Evolutionary conservation across 345 rosid species (phyloP), one percentile per base, ranked within the genome.

Genomic region (Stellera chamaejasme): DNA sequence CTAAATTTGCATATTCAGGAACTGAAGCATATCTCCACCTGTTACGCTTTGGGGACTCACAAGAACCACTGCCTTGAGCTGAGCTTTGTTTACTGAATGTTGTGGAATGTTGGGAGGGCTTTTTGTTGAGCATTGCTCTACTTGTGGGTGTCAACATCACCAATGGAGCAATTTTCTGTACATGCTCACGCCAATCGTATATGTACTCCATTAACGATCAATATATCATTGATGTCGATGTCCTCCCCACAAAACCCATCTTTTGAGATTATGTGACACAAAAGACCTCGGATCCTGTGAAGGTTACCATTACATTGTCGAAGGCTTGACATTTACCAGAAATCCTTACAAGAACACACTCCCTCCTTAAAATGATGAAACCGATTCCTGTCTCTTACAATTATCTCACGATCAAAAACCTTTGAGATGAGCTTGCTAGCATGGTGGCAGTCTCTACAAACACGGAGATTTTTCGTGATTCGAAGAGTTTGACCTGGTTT

Each of bases 21-120:
- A 54, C 66, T 10, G 66, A 62, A 72, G 86, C 93, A 6, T 85
- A 85, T 62, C 93, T 85, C 41, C 93, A 85, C 59, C 55, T 85
- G 70, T 80, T 76, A 28, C 82, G 88, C 3, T 60, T 84, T 60
- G 85, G 79, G 42, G 85, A 82, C 69, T 82, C 88, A 5, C 85
- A 84, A 58, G 92, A 84, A 43, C 88, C 88, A n/a, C 43, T 62
- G 41, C 59, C 66, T 13, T 62, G 66, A 54, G 11, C 32, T 12
- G 59, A 39, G 50, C 58, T 11, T n/a, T 5, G 11, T 27, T 14
- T 15, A 45, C 12, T n/a, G n/a, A n/a, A n/a, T n/a, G 13, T 19
- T 11, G 27, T 3, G 10, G 11, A 23, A n/a, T 6, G 26, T 25
- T 15, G 43, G 48, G 27, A 11, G 28, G 16, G 6, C 2, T 16